Base-by-base conservation (phyloP, 2,329 filamentous ascomycete genomes). In the Claviceps citrina region DNA sequence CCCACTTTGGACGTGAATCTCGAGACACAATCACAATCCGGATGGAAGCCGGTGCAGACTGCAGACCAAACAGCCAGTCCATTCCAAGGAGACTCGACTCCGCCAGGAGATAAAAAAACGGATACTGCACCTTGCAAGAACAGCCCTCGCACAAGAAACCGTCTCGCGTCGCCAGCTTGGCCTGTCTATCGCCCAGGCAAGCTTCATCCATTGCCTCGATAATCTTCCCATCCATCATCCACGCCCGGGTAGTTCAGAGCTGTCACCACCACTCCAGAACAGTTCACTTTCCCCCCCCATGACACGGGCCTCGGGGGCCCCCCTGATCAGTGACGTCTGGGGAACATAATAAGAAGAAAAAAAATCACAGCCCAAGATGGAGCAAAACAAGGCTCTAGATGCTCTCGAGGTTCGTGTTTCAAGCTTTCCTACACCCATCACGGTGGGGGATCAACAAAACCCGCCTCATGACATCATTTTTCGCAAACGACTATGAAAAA, bases 321-420 rank as follows among this genome's bases (percentile, higher is more conserved):
- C 40, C 26, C 26, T 43, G 42, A 36, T 40, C 43, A 44, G 38
- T 34, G 31, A 19, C n/a, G 22, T 22, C 16, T 18, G 32, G 32
- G n/a, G 18, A 7, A n/a, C n/a, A n/a, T n/a, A n/a, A n/a, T n/a
- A n/a, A n/a, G n/a, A n/a, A n/a, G n/a, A n/a, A n/a, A n/a, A n/a
- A n/a, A n/a, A n/a, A n/a, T n/a, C n/a, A 38, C 20, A 44, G 22
- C 34, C 50, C 51, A 62, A 32, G 38, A 87, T 87, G 83, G 81
- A 84, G 64, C 81, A 87, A 59, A 73, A 65, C 39, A 78, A 76
- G 56, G 75, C 76, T 46, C 61, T 79, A 28, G 76, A 76, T 49
- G 74, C 76, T 40, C 60, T 80, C 36, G 74, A 75, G 68, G 76
- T 76, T 59, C 12, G 46, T 9, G 8, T 4, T 7, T 12, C 8